Conservation (phyloP, 2,329 filamentous ascomycete species). For the Thielaviopsis musarum region DNA sequence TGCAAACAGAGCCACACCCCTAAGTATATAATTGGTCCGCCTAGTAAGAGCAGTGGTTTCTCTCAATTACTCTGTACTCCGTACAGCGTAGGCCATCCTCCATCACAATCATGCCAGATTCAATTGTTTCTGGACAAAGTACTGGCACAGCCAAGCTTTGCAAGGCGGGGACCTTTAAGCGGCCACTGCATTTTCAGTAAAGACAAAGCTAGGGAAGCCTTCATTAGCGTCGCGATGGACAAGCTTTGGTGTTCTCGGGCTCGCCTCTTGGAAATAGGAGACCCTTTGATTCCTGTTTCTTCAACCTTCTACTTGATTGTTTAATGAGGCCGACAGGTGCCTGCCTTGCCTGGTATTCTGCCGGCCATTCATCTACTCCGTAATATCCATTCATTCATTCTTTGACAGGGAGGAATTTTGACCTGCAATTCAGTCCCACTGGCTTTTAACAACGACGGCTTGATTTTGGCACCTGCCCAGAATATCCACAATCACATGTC, state of each 20-base stretch:
- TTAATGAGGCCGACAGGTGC: neutral
- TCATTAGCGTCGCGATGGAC: neutral
- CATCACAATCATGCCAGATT: neutral
- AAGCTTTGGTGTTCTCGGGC: neutral
- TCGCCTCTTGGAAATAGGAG: neutral
- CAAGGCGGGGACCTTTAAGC: neutral
- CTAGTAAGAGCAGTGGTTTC: neutral
- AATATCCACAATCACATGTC: neutral
- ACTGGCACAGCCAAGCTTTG: neutral
- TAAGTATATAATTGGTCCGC: neutral
- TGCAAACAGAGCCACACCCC: neutral
- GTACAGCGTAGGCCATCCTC: neutral
- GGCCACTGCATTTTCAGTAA: neutral
- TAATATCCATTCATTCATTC: too few species aligned
- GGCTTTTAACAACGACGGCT: too few species aligned
- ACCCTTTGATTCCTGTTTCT: neutral
- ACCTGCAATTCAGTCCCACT: too few species aligned
- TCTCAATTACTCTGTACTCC: too few species aligned
- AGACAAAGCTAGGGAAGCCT: neutral
- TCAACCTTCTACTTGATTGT: neutral
- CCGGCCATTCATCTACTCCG: neutral
- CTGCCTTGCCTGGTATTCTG: neutral
- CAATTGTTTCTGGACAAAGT: neutral
- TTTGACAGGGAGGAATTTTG: too few species aligned
- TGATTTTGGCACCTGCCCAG: neutral